Evolutionary conservation across 169 alveolate species (phyloP).

Genomic region (Eimeria sp.): DNA sequence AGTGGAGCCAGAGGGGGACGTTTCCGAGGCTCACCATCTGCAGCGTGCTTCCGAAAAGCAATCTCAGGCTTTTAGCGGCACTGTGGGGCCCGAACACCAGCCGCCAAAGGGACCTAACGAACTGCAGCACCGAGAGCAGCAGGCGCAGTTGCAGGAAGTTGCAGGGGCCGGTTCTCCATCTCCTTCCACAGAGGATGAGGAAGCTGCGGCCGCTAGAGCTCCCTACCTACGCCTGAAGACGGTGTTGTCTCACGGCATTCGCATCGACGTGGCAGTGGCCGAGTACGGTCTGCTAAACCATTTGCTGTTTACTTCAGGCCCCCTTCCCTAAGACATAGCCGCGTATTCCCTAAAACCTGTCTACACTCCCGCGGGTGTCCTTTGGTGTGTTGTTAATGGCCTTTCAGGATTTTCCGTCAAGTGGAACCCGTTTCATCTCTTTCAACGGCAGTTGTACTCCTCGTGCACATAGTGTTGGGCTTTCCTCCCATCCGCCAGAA

Average conservation of each 20-base stretch:
- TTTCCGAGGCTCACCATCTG: neutral
- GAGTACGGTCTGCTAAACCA: conserved; percentile 35
- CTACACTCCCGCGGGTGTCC: neutral
- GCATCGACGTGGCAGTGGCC: conserved; percentile 55
- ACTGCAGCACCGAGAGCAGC: conserved; percentile 28
- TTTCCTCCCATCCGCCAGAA: conserved; percentile 58
- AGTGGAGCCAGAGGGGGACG: conserved; percentile 17
- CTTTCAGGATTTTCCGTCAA: conserved; percentile 41
- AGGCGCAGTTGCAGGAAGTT: conserved; percentile 4
- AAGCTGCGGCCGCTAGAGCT: conserved; percentile 39
- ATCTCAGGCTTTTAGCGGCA: neutral
- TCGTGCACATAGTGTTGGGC: conserved; percentile 41
- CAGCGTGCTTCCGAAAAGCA: conserved; percentile 30
- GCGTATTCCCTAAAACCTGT: neutral
- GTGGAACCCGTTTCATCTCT: conserved; percentile 33
- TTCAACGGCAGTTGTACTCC: conserved; percentile 52
- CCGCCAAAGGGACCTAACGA: conserved; percentile 1
- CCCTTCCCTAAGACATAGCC: neutral
- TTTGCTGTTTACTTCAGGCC: neutral
- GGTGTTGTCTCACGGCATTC: conserved; percentile 52
- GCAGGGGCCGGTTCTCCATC: conserved; percentile 36
- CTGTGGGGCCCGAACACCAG: conserved; percentile 19
- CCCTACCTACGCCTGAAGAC: conserved; percentile 62
- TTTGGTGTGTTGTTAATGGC: neutral
- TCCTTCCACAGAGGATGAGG: conserved; percentile 28